Conservation (phyloP, 768 basidiomycete species). For the Lentinula edodes region DNA sequence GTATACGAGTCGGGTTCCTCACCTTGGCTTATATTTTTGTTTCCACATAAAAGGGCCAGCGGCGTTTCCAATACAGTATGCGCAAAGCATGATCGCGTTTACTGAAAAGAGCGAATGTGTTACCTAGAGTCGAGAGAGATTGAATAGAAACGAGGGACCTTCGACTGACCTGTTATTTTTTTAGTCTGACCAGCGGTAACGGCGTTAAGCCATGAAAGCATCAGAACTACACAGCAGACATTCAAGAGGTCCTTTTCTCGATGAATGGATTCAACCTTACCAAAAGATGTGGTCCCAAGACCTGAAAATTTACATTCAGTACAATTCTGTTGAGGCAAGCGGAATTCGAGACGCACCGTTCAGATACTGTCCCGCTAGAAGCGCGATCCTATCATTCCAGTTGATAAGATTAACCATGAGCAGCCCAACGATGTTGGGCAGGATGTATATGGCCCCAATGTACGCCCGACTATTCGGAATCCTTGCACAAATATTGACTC, state of each 20-base stretch:
- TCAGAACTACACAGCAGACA: constrained; percentile 26
- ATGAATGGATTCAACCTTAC: not conserved
- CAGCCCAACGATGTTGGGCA: constrained; percentile 62
- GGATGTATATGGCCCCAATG: constrained; percentile 49
- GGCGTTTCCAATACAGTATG: constrained; percentile 62
- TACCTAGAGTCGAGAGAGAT: too few relatives aligned
- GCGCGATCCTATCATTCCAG: constrained; percentile 61
- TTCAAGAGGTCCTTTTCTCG: not conserved
- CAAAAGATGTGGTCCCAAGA: constrained; percentile 53
- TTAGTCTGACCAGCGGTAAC: constrained; percentile 74
- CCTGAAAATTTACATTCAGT: constrained; percentile 16
- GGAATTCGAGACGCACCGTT: constrained; percentile 32
- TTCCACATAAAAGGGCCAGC: constrained; percentile 73
- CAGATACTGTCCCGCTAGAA: constrained; percentile 41
- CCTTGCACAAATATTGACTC: constrained; percentile 37
- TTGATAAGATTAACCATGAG: constrained; percentile 61
- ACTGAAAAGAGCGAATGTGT: constrained; percentile 19
- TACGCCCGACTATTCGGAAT: constrained; percentile 49
- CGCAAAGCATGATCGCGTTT: constrained; percentile 70
- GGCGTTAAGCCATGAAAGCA: constrained; percentile 58
- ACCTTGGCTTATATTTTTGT: constrained; percentile 61
- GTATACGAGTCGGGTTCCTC: constrained; percentile 5
- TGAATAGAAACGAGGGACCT: too few relatives aligned
- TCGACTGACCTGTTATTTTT: constrained; percentile 27
- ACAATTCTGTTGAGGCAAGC: not conserved